phyloP scores from a whole-genome alignment of 768 basidiomycete genomes.

The Russula sp. region DNA sequence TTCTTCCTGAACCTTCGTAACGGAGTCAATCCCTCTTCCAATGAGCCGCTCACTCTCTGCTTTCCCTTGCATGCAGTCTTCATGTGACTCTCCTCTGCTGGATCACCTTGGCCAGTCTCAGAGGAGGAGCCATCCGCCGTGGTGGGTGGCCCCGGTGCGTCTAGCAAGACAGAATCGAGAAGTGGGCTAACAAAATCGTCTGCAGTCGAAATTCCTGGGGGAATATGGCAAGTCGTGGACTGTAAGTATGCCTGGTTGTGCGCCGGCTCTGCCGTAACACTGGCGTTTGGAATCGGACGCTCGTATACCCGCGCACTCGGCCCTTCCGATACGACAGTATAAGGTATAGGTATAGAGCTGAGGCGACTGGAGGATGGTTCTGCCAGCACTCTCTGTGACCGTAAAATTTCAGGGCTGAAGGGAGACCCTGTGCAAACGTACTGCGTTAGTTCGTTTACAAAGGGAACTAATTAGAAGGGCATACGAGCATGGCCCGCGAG shows the following conservation, averaged over 20 bases:
- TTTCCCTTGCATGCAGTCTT: slow-evolving; percentile 8
- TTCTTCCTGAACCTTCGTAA: slow-evolving; percentile 31
- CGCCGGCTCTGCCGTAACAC: not conserved
- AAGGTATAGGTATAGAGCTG: slow-evolving; percentile 12
- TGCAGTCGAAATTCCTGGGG: slow-evolving; percentile 1
- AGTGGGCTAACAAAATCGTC: slow-evolving; percentile 10
- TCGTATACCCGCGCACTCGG: not conserved
- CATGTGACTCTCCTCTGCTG: slow-evolving; percentile 1
- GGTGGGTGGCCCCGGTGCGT: slow-evolving; percentile 1
- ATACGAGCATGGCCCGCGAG: slow-evolving; percentile 5
- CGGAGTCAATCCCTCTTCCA: slow-evolving; percentile 7
- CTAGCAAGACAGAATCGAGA: slow-evolving; percentile 7
- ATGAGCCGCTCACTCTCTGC: slow-evolving; percentile 1
- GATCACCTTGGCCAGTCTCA: slow-evolving; percentile 12
- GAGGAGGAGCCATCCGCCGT: slow-evolving; percentile 14
- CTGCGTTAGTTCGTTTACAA: not conserved
- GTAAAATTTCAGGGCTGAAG: not conserved
- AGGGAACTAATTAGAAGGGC: not conserved
- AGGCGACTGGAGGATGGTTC: slow-evolving; percentile 16
- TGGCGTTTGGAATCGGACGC: not conserved
- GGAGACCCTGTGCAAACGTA: not conserved
- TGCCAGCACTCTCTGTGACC: slow-evolving; percentile 8
- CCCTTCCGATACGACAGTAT: slow-evolving; percentile 7
- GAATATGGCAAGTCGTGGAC: not conserved
- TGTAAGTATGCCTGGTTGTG: slow-evolving; percentile 5